A percentile compares a stretch with the other conserved stretches of the same genome.
Evolutionary conservation across 495 filamentous ascomycete genomes (phyloP).

Genomic region (Lichenothelia convexa): DNA sequence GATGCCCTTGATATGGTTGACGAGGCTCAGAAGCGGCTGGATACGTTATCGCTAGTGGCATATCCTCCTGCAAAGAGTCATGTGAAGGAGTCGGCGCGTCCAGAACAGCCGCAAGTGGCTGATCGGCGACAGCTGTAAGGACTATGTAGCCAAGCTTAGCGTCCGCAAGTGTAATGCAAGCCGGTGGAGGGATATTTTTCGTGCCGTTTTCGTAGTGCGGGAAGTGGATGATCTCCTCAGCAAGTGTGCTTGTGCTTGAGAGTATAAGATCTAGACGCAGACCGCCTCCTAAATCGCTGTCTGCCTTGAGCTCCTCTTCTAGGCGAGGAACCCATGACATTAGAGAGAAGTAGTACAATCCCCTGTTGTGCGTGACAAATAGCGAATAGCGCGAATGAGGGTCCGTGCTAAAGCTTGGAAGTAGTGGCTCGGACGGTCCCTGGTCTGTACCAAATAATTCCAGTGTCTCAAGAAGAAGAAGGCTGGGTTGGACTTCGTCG

Average conservation of each 20-base stretch:
- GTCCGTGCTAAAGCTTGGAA: conserved; percentile 61
- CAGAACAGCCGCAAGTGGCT: conserved; percentile 46
- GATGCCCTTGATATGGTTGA: conserved; percentile 48
- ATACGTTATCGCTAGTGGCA: too few species aligned
- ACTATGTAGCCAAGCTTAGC: conserved; percentile 65
- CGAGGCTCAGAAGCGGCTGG: conserved; percentile 38
- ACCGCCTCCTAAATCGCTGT: conserved; percentile 43
- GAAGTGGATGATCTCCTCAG: conserved; percentile 39
- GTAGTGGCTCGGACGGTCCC: not conserved
- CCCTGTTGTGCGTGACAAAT: conserved; percentile 54
- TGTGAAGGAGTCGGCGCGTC: conserved; percentile 36
- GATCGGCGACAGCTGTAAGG: conserved; percentile 44
- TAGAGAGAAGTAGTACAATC: conserved; percentile 53
- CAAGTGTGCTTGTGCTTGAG: conserved; percentile 38
- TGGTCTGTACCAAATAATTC: too few species aligned
- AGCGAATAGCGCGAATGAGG: conserved; percentile 55
- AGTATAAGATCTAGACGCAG: conserved; percentile 59
- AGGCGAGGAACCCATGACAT: conserved; percentile 57
- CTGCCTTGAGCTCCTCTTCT: conserved; percentile 51
- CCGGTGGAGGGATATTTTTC: conserved; percentile 22
- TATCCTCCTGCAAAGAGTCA: conserved; percentile 17
- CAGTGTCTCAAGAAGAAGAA: too few species aligned
- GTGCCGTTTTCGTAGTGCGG: conserved; percentile 13
- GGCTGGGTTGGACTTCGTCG: too few species aligned
- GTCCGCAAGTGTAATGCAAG: conserved; percentile 43